These are phyloP conservation scores for Singerocomus rubriflavus DNA, from an alignment of 1,284 basidiomycete genomes.

Conservation along the genomic window DNA sequence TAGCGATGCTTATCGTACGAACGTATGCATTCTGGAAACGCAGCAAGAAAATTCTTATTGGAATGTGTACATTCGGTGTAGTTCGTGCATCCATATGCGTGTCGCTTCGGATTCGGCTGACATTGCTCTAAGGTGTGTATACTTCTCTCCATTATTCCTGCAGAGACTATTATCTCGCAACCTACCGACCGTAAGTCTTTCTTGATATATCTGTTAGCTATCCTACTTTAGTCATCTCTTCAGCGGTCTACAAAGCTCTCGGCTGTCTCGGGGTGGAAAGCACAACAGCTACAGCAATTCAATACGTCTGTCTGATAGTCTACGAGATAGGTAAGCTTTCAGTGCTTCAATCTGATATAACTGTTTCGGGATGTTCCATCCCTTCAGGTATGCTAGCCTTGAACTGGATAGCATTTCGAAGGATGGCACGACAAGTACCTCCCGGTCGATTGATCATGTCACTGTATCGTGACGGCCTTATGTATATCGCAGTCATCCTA, in stretches of 20 bases:
- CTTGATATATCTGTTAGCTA: not conserved
- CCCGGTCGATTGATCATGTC: conserved; percentile 12
- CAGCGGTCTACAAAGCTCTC: conserved; percentile 17
- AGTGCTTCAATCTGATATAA: not conserved
- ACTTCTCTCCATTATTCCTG: conserved; percentile 9
- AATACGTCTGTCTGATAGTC: conserved; percentile 14
- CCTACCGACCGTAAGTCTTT: conserved; percentile 8
- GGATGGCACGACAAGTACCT: conserved; percentile 11
- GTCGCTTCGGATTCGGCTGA: not conserved
- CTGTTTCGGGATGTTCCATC: not conserved
- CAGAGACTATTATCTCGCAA: conserved; percentile 10
- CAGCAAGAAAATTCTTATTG: conserved; percentile 17
- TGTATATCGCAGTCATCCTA: conserved; percentile 21
- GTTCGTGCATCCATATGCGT: conserved; percentile 6
- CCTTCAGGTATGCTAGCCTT: conserved; percentile 18
- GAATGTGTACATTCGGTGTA: conserved; percentile 13
- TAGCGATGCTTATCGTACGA: conserved; percentile 24
- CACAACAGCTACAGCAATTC: conserved; percentile 8
- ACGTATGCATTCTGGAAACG: conserved; percentile 25
- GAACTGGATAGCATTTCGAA: conserved; percentile 21
- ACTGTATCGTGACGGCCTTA: conserved; percentile 24
- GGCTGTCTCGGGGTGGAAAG: conserved; percentile 10
- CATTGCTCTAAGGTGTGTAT: conserved; percentile 7
- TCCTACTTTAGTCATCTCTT: not conserved
- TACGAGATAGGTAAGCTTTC: conserved; percentile 16